These are phyloP conservation scores for Alternaria triticimaculans DNA, from an alignment of 2,329 filamentous ascomycete species.

Conservation along the genomic window DNA sequence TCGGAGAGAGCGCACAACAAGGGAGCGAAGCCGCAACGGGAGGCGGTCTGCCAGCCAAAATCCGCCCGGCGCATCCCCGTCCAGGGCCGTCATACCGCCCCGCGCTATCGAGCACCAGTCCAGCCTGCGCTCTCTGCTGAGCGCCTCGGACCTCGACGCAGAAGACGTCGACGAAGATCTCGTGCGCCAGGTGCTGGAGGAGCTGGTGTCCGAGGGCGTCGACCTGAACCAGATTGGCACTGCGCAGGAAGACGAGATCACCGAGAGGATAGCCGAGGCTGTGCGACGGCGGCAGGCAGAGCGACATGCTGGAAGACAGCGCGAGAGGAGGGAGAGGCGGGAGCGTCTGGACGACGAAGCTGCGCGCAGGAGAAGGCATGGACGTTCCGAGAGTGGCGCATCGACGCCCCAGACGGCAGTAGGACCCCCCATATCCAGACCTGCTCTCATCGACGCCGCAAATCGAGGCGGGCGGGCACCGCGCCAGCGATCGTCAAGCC, in stretches of 20 bases:
- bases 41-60: slow-evolving; percentile 39
- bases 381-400: slow-evolving; percentile 44
- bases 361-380: slow-evolving; percentile 40
- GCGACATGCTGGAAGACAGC: slow-evolving; percentile 63
- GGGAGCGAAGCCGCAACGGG: slow-evolving; percentile 50
- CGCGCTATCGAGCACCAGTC: slow-evolving; percentile 86
- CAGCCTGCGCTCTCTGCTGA: slow-evolving; percentile 83
- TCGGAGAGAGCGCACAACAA: slow-evolving; percentile 40
- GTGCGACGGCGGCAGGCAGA: slow-evolving; percentile 79
- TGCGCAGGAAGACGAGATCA: slow-evolving; percentile 85
- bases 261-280: slow-evolving; percentile 86
- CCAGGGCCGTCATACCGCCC: slow-evolving; percentile 33
- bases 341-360: slow-evolving; percentile 43
- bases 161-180: slow-evolving; percentile 87
- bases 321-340: slow-evolving; percentile 47
- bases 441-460: slow-evolving; percentile 54
- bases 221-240: slow-evolving; percentile 88
- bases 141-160: slow-evolving; percentile 76
- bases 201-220: slow-evolving; percentile 85
- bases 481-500: slow-evolving; percentile 55
- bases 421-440: slow-evolving; percentile 55
- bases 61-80: slow-evolving; percentile 24
- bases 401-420: slow-evolving; percentile 41
- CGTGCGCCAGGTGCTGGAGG: slow-evolving; percentile 84
- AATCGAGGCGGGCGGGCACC: slow-evolving; percentile 38